phyloP scores from a whole-genome alignment of 1,139 yeast genomes.

The Scheffersomyces cryptocercus region DNA sequence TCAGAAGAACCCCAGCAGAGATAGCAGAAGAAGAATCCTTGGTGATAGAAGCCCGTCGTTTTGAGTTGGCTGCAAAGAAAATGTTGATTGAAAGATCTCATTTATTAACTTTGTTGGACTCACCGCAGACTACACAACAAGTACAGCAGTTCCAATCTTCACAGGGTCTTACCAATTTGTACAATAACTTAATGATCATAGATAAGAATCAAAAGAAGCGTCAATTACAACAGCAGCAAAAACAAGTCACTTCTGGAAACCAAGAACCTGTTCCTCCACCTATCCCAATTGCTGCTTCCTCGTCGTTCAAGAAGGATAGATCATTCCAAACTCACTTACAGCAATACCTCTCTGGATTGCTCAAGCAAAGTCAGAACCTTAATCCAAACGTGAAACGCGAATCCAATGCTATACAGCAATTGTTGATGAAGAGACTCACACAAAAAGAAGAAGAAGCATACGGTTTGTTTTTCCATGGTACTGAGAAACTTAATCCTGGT shows the following conservation, averaged over 20 bases:
- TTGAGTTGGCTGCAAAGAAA: constrained; percentile 90
- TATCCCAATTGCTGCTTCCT: constrained; percentile 57
- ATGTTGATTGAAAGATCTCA: constrained; percentile 84
- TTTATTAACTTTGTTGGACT: constrained; percentile 74
- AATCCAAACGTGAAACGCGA: constrained; percentile 33
- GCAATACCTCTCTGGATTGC: constrained; percentile 39
- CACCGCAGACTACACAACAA: constrained; percentile 82
- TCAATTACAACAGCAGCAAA: constrained; percentile 45
- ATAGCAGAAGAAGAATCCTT: constrained; percentile 96
- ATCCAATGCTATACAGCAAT: constrained; percentile 41
- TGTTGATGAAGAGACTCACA: constrained; percentile 58
- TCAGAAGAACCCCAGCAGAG: constrained; percentile 90
- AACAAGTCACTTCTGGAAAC: constrained; percentile 15
- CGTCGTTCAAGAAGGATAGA: constrained; percentile 52
- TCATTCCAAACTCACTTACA: constrained; percentile 54
- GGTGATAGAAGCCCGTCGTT: constrained; percentile 87
- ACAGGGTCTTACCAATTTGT: constrained; percentile 85
- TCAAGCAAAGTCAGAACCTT: constrained; percentile 36
- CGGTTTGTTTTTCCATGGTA: constrained; percentile 78
- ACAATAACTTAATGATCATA: constrained; percentile 73
- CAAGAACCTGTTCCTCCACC: constrained; percentile 62
- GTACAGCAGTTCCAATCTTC: constrained; percentile 80
- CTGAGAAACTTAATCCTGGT: constrained; percentile 74
- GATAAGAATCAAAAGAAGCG: constrained; percentile 62
- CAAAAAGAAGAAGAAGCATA: constrained; percentile 82